Base-by-base conservation (phyloP, 306 rosid species). In the Acacia acuminata region DNA sequence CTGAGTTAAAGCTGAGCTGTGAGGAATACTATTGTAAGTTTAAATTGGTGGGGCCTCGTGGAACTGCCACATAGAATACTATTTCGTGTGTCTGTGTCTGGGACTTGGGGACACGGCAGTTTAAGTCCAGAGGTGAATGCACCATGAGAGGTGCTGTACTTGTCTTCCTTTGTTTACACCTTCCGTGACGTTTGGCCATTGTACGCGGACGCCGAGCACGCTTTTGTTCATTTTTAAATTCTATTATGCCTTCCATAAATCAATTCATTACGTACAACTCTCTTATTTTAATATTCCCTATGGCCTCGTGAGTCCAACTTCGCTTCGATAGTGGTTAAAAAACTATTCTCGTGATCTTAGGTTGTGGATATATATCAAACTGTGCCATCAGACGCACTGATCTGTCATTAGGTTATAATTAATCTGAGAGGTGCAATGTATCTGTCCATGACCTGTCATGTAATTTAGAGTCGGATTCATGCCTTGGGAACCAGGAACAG, bases 151-250 rank as follows among this genome's bases (percentile, higher is more conserved):
- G 55, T 81, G 82, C 45, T 76, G 51, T 38, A 48, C 5, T 58
- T 84, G 68, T 77, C 71, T 78, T 67, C 9, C 9, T 6, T 43
- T 44, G 30, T 85, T 88, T 73, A 81, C 79, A 79, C 20, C 73
- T 80, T 78, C 88, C 92, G 89, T 85, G 84, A 82, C 77, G 68
- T 81, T 75, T 80, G 89, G 81, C 85, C 89, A 88, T 75, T 90
- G 94, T 85, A 91, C 64, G 56, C 81, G 88, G 90, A 88, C 93
- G 48, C 64, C 55, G 53, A 66, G 19, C 85, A 58, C 56, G 8
- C 36, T 1, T 61, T 24, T 5, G 0, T 75, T 80, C 27, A 47
- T 51, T 22, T 60, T 51, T 56, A 19, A 53, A 5, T 40, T 43
- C 42, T 77, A 25, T 27, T 77, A 25, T 27, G 11, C 19, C 16